Percentiles rank a stretch among this genome's conserved stretches.
Evolutionary conservation across 2,329 filamentous ascomycete genomes (phyloP).

Genomic region (Aspergillus tamarii): DNA sequence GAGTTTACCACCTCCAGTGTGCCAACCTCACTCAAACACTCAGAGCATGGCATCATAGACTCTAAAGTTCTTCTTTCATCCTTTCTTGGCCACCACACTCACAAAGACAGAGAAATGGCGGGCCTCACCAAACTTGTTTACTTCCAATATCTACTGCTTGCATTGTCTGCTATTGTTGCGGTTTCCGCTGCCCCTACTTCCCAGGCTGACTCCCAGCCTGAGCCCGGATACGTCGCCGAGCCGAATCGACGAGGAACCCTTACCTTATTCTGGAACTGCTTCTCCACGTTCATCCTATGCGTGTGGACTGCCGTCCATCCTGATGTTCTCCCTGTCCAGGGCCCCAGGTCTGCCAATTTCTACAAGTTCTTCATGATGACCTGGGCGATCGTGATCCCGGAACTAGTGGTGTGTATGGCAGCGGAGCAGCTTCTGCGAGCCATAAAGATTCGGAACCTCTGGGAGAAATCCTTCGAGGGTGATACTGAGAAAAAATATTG

Average conservation of each 20-base stretch:
- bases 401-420: slow-evolving; percentile 5
- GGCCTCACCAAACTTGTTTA: too few species aligned
- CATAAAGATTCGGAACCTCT: neutral
- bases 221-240: neutral
- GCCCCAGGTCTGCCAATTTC: neutral
- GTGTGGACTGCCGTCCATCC: slow-evolving; percentile 10
- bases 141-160: too few species aligned
- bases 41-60: too few species aligned
- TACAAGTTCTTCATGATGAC: slow-evolving; percentile 5
- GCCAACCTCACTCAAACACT: too few species aligned
- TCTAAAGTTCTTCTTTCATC: too few species aligned
- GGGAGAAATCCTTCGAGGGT: neutral
- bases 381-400: neutral
- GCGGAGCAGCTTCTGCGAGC: neutral
- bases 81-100: too few species aligned
- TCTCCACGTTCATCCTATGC: slow-evolving; percentile 1
- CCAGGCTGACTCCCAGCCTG: neutral
- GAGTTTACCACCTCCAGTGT: too few species aligned
- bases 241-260: slow-evolving; percentile 1
- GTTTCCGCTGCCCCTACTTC: too few species aligned
- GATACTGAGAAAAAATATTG: neutral
- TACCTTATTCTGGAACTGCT: slow-evolving; percentile 1
- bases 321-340: neutral
- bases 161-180: too few species aligned
- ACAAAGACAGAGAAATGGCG: too few species aligned